Percentiles rank a stretch among this genome's conserved stretches.
phyloP scores from a whole-genome alignment of 163 green algal species.

The Scenedesmus sp. region DNA sequence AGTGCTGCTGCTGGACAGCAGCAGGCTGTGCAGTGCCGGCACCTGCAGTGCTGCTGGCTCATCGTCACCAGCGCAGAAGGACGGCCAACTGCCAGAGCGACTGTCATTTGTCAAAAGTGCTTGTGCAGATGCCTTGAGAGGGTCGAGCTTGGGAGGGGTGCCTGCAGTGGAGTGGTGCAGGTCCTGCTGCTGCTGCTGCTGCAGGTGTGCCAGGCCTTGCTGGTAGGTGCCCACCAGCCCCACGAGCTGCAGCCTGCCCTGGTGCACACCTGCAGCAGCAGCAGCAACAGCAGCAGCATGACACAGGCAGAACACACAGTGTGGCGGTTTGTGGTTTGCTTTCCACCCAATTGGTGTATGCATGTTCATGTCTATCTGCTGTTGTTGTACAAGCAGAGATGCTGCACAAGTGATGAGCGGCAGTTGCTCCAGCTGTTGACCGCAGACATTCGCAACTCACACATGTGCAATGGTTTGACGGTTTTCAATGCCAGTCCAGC shows the following conservation, averaged over 20 bases:
- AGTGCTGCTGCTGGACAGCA: not conserved
- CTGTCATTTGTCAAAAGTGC: not conserved
- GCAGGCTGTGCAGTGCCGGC: not conserved
- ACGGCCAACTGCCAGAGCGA: not conserved
- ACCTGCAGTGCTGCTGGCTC: not conserved
- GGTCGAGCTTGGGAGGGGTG: too few relatives aligned
- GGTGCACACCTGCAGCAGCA: constrained; percentile 11
- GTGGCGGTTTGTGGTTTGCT: not conserved
- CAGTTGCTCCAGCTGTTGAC: too few relatives aligned
- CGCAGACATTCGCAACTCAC: too few relatives aligned
- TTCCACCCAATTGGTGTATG: not conserved
- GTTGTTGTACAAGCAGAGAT: too few relatives aligned
- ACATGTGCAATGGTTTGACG: too few relatives aligned
- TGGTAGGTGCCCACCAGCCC: constrained; percentile 38
- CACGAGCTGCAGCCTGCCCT: not conserved
- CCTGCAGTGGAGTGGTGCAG: constrained; percentile 16
- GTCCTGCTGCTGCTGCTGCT: constrained; percentile 36
- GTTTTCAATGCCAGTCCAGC: too few relatives aligned
- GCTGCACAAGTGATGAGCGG: too few relatives aligned
- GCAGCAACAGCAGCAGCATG: not conserved
- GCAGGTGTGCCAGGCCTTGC: constrained; percentile 21
- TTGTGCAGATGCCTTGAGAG: too few relatives aligned
- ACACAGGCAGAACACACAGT: not conserved
- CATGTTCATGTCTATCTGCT: too few relatives aligned
- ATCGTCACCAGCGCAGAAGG: not conserved